Evolutionary conservation across 179 eudicot genomes (phyloP).

Genomic region (Silene noctiflora): DNA sequence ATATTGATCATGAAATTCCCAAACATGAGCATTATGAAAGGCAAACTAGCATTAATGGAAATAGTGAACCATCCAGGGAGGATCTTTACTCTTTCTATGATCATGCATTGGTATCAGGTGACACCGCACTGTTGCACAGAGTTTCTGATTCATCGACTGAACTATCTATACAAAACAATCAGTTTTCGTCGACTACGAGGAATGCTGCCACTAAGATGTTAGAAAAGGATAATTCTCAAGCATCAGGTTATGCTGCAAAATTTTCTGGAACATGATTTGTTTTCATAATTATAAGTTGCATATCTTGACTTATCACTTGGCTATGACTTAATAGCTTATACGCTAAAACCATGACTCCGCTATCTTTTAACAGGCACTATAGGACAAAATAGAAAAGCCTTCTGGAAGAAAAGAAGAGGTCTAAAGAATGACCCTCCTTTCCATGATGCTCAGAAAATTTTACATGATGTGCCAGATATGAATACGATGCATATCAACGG

Average conservation of each 20-base stretch:
- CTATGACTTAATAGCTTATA: neutral
- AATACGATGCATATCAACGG: conserved; percentile 14
- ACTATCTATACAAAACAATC: conserved; percentile 26
- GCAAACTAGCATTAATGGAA: conserved; percentile 22
- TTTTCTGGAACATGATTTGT: conserved; percentile 33
- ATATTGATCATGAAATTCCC: conserved; percentile 20
- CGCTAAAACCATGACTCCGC: neutral
- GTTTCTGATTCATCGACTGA: conserved; percentile 29
- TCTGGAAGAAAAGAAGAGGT: conserved; percentile 30
- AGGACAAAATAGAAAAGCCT: conserved; percentile 33
- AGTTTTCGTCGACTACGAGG: conserved; percentile 28
- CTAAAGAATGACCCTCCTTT: conserved; percentile 23
- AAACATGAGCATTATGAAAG: conserved; percentile 26
- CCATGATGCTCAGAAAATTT: conserved; percentile 26
- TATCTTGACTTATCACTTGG: conserved; percentile 13
- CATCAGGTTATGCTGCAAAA: conserved; percentile 36
- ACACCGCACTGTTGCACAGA: conserved; percentile 29
- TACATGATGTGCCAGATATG: conserved; percentile 25
- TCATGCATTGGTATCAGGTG: conserved; percentile 24
- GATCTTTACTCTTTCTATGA: conserved; percentile 62
- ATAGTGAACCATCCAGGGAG: conserved; percentile 33
- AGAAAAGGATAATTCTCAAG: conserved; percentile 29
- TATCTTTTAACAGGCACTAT: conserved; percentile 28
- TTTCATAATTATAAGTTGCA: conserved; percentile 17
- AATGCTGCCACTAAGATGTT: conserved; percentile 23